These are phyloP conservation scores for Eimeria falciformis DNA, from an alignment of 169 alveolate genomes.

Conservation along the genomic window DNA sequence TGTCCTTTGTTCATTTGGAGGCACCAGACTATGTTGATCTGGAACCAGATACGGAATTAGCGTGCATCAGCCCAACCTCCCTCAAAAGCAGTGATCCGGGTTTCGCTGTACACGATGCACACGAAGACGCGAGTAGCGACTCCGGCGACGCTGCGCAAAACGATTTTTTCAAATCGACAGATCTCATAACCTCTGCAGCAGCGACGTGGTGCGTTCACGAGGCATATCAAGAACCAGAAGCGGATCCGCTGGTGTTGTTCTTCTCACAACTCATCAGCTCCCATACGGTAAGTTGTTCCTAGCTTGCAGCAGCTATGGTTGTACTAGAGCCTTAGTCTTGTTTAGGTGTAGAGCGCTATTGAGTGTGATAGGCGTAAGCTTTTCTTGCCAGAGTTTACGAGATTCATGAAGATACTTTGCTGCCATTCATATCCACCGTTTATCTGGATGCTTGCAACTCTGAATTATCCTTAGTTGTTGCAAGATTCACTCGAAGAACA, in stretches of 20 bases:
- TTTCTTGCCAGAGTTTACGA: too few relatives aligned
- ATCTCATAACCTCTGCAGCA: conserved; percentile 12
- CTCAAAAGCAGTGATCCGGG: background rate
- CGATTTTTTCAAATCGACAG: background rate
- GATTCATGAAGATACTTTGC: background rate
- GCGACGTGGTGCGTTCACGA: conserved; percentile 45
- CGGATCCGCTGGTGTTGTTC: conserved; percentile 52
- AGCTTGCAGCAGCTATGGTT: background rate
- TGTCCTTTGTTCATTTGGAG: background rate
- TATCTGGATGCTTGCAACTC: background rate
- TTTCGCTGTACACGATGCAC: background rate
- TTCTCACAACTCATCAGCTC: conserved; percentile 47
- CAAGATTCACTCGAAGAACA: too few relatives aligned
- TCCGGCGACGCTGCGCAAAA: conserved; percentile 17
- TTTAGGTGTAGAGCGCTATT: too few relatives aligned
- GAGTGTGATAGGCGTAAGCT: too few relatives aligned
- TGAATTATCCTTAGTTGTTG: background rate
- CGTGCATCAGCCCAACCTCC: background rate
- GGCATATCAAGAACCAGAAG: background rate
- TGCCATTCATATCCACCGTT: background rate
- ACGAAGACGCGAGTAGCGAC: conserved; percentile 22
- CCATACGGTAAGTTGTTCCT: background rate
- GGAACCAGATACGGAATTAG: background rate
- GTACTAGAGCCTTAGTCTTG: background rate
- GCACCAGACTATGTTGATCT: background rate